Evolutionary conservation across 441 rosid species (phyloP), one percentile per base, ranked within the genome.

Genomic region (Gossypium trilobum): DNA sequence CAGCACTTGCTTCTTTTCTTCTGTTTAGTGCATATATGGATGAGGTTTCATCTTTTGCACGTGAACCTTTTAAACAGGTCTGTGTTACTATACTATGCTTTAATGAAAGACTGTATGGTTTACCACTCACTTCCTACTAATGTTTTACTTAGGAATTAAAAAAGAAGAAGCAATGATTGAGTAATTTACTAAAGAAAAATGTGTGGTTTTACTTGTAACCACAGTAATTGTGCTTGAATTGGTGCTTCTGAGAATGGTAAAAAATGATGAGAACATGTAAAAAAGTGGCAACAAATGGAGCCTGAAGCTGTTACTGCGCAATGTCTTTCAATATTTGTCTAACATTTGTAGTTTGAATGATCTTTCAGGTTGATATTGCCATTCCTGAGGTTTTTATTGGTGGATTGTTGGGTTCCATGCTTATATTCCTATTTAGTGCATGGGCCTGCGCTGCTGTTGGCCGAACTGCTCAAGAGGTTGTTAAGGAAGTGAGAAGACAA

Each of bases 381-480:
- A 83, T 95, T 67, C 99, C 98, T 3, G 99, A 95, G 82, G 92
- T 95, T 75, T 95, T 95, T 72, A 46, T 95, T 50, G 97, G 99
- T 76, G 99, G 99, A 63, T 81, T 95, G 78, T 77, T 95, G 80
- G 99, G 99, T 14, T 83, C 99, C 42, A 92, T 92, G 99, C 98
- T 95, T 74, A 95, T 95, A 73, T 95, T 78, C 87, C 83, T 95
- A 76, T 92, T 95, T 74, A 95, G 98, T 84, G 97, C 89, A 71
- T 95, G 96, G 97, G 97, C 98, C 61, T 95, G 99, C 71, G 82
- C 99, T 51, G 98, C 98, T 23, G 98, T 95, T 73, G 99, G 99
- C 74, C 88, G 90, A 82, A 92, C 97, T 82, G 99, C 99, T 56
- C 99, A 95, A 81, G 99, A 92, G 87, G 99, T 95, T 78, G 99